phyloP scores from a whole-genome alignment of 805 yeast species.

The Torulaspora franciscae region DNA sequence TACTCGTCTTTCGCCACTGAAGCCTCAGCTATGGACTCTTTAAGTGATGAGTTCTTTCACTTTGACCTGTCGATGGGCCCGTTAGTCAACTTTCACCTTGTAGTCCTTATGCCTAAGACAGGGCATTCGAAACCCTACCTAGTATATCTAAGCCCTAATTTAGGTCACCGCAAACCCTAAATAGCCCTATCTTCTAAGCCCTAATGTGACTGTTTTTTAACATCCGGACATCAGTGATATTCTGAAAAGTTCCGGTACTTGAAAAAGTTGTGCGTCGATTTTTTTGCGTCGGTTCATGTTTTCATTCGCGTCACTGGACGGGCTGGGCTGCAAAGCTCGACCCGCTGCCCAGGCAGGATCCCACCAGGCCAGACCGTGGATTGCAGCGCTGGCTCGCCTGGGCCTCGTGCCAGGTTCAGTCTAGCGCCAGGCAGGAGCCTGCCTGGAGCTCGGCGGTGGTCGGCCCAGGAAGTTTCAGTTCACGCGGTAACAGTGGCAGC shows the following conservation, averaged over 20 bases:
- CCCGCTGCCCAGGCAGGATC: not conserved
- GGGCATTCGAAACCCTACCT: not conserved
- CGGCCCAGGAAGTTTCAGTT: too few species aligned
- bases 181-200: not conserved
- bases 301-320: not conserved
- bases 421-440: not conserved
- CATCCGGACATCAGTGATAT: not conserved
- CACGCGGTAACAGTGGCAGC: not conserved
- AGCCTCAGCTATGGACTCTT: not conserved
- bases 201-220: not conserved
- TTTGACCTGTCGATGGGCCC: too few species aligned
- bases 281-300: not conserved
- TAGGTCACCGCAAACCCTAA: not conserved
- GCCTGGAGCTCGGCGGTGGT: not conserved
- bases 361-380: not conserved
- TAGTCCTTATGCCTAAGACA: not conserved
- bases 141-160: not conserved
- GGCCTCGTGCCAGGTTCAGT: not conserved
- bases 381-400: not conserved
- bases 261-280: constrained; percentile 1
- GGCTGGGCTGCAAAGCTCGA: too few species aligned
- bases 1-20: not conserved
- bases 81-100: not conserved
- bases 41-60: not conserved
- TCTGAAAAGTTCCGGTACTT: not conserved